These are phyloP conservation scores for Mediolabrus comicus DNA, from an alignment of 108 stramenopile genomes.

Conservation along the genomic window DNA sequence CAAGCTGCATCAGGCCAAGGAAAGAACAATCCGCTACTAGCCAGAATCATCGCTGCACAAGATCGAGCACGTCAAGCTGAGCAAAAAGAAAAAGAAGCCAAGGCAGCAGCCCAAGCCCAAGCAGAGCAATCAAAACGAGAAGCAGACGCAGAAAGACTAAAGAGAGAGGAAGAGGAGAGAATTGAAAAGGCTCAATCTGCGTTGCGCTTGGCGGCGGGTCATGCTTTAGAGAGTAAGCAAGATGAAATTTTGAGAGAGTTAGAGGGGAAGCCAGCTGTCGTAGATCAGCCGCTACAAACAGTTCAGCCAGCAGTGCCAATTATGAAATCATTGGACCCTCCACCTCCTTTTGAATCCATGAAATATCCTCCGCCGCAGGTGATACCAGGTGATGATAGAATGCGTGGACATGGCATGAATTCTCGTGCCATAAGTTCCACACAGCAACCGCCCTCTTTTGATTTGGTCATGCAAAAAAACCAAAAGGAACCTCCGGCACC, in stretches of 20 bases:
- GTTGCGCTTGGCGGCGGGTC: conserved; percentile 10
- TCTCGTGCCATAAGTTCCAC: conserved; percentile 3
- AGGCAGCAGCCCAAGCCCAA: conserved; percentile 26
- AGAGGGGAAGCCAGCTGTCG: conserved; percentile 4
- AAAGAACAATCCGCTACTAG: conserved; percentile 68
- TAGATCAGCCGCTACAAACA: neutral
- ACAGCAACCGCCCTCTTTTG: conserved; percentile 58
- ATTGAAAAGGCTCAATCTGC: conserved; percentile 13
- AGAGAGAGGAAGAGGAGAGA: conserved; percentile 7
- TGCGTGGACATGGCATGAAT: conserved; percentile 27
- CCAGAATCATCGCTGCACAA: conserved; percentile 84
- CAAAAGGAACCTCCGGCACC: neutral
- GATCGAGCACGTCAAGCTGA: conserved; percentile 62
- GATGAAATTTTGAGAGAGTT: conserved; percentile 19
- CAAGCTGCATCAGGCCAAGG: conserved; percentile 26
- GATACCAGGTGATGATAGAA: neutral
- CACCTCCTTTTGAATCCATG: conserved; percentile 35
- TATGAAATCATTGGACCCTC: conserved; percentile 35
- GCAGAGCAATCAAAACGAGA: conserved; percentile 8
- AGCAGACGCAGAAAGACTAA: neutral
- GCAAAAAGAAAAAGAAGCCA: conserved; percentile 34
- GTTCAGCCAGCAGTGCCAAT: conserved; percentile 19
- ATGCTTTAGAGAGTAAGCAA: conserved; percentile 23
- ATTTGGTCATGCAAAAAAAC: conserved; percentile 27
- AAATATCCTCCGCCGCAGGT: conserved; percentile 1